Evolutionary conservation across 257 asterid genomes (phyloP).

Genomic region (Fraxinus excelsior): DNA sequence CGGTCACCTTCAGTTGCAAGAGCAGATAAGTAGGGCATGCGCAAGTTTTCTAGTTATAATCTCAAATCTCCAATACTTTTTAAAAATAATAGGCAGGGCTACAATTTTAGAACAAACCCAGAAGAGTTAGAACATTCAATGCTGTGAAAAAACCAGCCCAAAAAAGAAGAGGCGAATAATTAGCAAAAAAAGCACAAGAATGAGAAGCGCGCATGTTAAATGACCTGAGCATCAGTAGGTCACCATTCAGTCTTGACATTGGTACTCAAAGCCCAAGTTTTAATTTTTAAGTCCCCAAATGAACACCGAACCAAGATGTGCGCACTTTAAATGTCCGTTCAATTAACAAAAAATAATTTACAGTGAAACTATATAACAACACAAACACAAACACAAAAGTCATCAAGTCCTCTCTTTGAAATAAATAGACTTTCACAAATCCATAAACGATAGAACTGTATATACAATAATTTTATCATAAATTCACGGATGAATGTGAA

Average conservation of each 20-base stretch:
- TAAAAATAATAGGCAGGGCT: background rate
- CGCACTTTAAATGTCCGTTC: background rate
- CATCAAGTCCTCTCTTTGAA: background rate
- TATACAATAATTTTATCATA: conserved; percentile 14
- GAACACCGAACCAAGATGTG: too few relatives aligned
- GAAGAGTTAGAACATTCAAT: background rate
- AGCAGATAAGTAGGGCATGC: background rate
- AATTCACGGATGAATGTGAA: conserved; percentile 1
- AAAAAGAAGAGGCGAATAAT: background rate
- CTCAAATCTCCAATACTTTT: background rate
- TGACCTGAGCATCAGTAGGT: background rate
- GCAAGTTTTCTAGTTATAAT: background rate
- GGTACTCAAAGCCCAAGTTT: too few relatives aligned
- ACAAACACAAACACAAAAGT: background rate
- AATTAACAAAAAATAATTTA: background rate
- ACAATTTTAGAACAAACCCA: background rate
- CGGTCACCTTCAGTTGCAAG: background rate
- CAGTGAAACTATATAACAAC: background rate
- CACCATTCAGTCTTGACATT: background rate
- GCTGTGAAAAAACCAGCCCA: background rate
- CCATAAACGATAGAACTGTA: conserved; percentile 19
- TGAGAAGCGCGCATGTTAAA: background rate
- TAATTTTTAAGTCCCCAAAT: too few relatives aligned
- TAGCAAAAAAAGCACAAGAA: background rate
- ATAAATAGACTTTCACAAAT: background rate